Evolutionary conservation across 2,329 filamentous ascomycete genomes (phyloP).

Genomic region (Sphaerostilbella broomeana): DNA sequence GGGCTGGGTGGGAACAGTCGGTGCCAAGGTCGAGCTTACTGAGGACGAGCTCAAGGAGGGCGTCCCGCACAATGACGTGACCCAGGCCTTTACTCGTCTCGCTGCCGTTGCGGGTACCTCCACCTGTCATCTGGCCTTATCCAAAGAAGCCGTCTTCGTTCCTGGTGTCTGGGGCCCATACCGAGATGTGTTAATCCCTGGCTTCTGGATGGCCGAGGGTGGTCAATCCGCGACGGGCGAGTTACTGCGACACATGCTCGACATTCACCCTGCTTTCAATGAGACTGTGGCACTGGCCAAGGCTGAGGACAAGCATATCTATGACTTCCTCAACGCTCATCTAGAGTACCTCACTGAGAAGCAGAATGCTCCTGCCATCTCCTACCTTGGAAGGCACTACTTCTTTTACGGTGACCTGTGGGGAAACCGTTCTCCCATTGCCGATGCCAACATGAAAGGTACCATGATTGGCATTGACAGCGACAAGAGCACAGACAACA

Average conservation of each 20-base stretch:
- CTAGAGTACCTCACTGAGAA: slow-evolving; percentile 69
- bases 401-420: slow-evolving; percentile 99
- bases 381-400: slow-evolving; percentile 84
- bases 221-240: slow-evolving; percentile 96
- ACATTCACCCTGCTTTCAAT: slow-evolving; percentile 87
- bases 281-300: slow-evolving; percentile 73
- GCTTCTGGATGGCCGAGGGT: slow-evolving; percentile 95
- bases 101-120: slow-evolving; percentile 95
- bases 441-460: slow-evolving; percentile 88
- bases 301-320: slow-evolving; percentile 80
- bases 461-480: slow-evolving; percentile 79
- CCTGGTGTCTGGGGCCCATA: slow-evolving; percentile 97
- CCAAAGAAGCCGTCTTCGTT: slow-evolving; percentile 85
- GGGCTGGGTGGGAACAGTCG: slow-evolving; percentile 98
- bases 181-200: slow-evolving; percentile 83
- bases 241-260: slow-evolving; percentile 85
- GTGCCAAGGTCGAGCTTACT: slow-evolving; percentile 78
- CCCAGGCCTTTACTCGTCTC: slow-evolving; percentile 85
- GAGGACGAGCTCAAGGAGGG: slow-evolving; percentile 59
- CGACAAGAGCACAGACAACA: slow-evolving; percentile 78
- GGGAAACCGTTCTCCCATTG: slow-evolving; percentile 91
- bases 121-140: slow-evolving; percentile 96
- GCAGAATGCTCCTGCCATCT: slow-evolving; percentile 64
- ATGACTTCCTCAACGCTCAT: slow-evolving; percentile 88
- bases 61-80: slow-evolving; percentile 73